These are phyloP conservation scores for Volvox carteri DNA, from an alignment of 163 green algal species.

Conservation along the genomic window DNA sequence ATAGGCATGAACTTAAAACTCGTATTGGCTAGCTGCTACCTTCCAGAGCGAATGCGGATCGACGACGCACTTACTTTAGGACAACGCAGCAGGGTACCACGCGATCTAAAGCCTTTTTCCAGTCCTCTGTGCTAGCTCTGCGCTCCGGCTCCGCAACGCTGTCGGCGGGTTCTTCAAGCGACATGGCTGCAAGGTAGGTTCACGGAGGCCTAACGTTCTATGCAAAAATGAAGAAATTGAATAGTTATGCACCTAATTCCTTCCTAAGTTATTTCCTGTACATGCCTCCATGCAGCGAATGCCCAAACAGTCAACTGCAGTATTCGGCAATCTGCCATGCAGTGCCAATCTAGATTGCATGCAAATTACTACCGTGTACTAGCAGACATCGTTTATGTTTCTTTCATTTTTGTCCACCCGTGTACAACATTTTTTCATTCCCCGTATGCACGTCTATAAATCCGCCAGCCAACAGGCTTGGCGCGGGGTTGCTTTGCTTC, in stretches of 20 bases:
- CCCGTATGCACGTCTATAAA: neutral
- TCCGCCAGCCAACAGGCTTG: neutral
- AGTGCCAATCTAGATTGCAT: neutral
- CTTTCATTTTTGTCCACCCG: neutral
- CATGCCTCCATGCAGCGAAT: neutral
- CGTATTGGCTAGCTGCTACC: neutral
- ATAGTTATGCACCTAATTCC: neutral
- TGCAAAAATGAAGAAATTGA: neutral
- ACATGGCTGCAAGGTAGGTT: slow-evolving; percentile 9
- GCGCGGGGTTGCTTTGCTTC: neutral
- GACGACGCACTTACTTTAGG: slow-evolving; percentile 75
- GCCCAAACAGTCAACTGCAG: neutral
- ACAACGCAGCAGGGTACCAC: slow-evolving; percentile 83
- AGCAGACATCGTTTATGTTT: neutral
- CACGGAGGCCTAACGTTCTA: neutral
- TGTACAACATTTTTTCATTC: neutral
- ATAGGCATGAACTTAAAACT: neutral
- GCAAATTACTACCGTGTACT: neutral
- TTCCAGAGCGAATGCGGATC: neutral
- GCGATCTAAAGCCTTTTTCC: slow-evolving; percentile 76
- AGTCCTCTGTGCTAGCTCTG: slow-evolving; percentile 60
- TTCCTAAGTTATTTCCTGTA: neutral
- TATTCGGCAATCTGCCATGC: neutral
- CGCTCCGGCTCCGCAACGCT: neutral
- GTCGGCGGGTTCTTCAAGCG: slow-evolving; percentile 11